A percentile compares a stretch with the other conserved stretches of the same genome.
These are phyloP conservation scores for Fraxinus sp. DNA, from an alignment of 305 asterid species.

Conservation along the genomic window DNA sequence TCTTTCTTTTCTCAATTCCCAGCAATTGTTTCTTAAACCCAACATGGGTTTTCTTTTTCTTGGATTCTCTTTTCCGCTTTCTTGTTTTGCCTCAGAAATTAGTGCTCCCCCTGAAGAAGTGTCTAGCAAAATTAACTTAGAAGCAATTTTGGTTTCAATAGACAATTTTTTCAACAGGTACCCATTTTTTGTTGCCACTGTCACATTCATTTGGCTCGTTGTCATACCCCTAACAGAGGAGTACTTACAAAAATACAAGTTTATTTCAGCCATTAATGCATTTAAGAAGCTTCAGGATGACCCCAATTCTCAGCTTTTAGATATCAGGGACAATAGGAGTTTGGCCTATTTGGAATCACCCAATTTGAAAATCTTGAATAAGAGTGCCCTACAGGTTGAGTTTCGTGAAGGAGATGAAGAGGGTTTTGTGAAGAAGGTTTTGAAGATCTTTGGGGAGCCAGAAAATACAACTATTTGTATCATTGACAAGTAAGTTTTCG, in stretches of 20 bases:
- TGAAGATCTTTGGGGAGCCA: slow-evolving; percentile 59
- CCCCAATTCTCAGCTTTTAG: slow-evolving; percentile 63
- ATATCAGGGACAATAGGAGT: slow-evolving; percentile 75
- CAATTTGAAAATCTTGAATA: slow-evolving; percentile 63
- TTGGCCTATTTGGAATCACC: slow-evolving; percentile 61
- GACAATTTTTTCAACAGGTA: slow-evolving; percentile 68
- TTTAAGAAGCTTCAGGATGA: slow-evolving; percentile 78
- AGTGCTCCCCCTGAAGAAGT: slow-evolving; percentile 41
- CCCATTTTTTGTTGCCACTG: slow-evolving; percentile 81
- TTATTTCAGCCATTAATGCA: slow-evolving; percentile 72
- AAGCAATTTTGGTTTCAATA: slow-evolving; percentile 67
- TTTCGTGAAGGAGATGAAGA: slow-evolving; percentile 74
- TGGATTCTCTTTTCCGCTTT: slow-evolving; percentile 51
- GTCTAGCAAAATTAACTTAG: slow-evolving; percentile 61
- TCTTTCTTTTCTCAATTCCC: slow-evolving; percentile 21
- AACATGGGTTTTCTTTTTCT: slow-evolving; percentile 37
- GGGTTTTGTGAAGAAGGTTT: slow-evolving; percentile 59
- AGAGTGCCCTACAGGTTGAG: slow-evolving; percentile 61
- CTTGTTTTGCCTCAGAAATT: slow-evolving; percentile 62
- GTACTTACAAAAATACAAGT: slow-evolving; percentile 68
- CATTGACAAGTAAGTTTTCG: slow-evolving; percentile 74
- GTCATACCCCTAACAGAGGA: slow-evolving; percentile 65
- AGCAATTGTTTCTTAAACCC: slow-evolving; percentile 29
- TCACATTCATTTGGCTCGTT: slow-evolving; percentile 73
- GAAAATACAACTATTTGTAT: slow-evolving; percentile 54